phyloP scores from a whole-genome alignment of 2,329 filamentous ascomycete species.

The Cladosporium sp. region DNA sequence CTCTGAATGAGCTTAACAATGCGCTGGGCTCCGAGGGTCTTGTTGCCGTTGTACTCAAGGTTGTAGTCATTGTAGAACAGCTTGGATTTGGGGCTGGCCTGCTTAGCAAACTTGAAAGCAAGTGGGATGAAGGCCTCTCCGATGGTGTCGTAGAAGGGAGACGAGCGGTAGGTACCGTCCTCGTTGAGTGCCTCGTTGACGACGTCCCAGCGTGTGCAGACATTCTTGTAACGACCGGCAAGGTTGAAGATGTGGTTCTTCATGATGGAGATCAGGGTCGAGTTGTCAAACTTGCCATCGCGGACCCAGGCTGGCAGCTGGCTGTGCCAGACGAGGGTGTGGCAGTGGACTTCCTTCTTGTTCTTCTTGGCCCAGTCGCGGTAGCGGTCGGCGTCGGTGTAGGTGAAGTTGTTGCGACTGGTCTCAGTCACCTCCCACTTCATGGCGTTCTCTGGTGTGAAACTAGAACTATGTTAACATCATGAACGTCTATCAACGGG shows the following conservation, averaged over 20 bases:
- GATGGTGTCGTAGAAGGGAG: constrained; percentile 32
- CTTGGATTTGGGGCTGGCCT: constrained; percentile 27
- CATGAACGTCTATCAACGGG: constrained; percentile 22
- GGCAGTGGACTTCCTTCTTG: constrained; percentile 41
- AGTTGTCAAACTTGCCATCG: constrained; percentile 40
- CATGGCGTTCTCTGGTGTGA: constrained; percentile 42
- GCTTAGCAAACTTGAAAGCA: constrained; percentile 30
- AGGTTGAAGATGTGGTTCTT: constrained; percentile 44
- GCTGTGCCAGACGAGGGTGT: constrained; percentile 45
- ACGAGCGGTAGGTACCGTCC: constrained; percentile 31
- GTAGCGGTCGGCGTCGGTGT: constrained; percentile 36
- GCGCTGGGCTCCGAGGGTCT: constrained; percentile 27
- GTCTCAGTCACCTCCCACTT: constrained; percentile 45
- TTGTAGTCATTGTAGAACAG: constrained; percentile 37
- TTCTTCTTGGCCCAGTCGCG: constrained; percentile 40
- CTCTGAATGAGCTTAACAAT: constrained; percentile 30
- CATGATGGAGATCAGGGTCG: constrained; percentile 43
- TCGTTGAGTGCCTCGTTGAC: constrained; percentile 25
- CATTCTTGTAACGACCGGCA: constrained; percentile 41
- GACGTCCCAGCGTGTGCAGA: constrained; percentile 42
- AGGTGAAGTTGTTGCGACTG: constrained; percentile 38
- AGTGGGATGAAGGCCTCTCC: constrained; percentile 32
- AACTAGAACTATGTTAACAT: constrained; percentile 24
- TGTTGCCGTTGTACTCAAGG: constrained; percentile 30
- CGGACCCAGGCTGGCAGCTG: constrained; percentile 44